phyloP scores from a whole-genome alignment of 768 basidiomycete species.

The Hericium rajendrae region DNA sequence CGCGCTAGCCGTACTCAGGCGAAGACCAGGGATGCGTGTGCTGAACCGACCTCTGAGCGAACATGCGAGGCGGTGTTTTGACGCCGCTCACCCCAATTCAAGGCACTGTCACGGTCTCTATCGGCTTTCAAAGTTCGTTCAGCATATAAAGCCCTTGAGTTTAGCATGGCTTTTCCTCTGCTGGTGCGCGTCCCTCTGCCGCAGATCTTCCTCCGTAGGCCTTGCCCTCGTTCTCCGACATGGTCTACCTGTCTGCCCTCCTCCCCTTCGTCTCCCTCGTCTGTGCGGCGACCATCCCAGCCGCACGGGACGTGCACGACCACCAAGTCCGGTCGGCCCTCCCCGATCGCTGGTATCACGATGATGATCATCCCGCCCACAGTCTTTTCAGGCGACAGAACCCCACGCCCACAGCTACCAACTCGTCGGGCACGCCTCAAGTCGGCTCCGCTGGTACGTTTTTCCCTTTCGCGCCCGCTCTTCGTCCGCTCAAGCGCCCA shows the following conservation, averaged over 20 bases:
- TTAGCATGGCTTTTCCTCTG: too few relatives aligned
- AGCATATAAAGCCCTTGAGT: neutral
- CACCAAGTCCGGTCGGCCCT: constrained; percentile 6
- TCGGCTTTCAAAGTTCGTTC: too few relatives aligned
- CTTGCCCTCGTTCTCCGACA: neutral
- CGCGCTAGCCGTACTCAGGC: too few relatives aligned
- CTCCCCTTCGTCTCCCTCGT: neutral
- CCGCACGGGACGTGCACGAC: neutral
- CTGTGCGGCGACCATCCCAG: constrained; percentile 5
- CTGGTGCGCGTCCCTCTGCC: neutral
- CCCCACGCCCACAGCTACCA: neutral
- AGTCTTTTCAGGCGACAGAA: constrained; percentile 18
- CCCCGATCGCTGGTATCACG: constrained; percentile 19
- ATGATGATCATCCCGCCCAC: constrained; percentile 15
- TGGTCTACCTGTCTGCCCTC: neutral
- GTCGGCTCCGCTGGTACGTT: constrained; percentile 16
- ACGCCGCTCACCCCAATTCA: too few relatives aligned
- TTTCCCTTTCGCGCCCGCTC: neutral
- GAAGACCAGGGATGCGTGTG: too few relatives aligned
- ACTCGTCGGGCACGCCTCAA: neutral
- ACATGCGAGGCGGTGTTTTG: too few relatives aligned
- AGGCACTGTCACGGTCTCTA: too few relatives aligned
- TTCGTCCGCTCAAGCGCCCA: neutral
- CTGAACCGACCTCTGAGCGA: too few relatives aligned
- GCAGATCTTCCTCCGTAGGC: neutral